phyloP scores from a whole-genome alignment of 2,329 filamentous ascomycete species.

The Blastomyces parvus region DNA sequence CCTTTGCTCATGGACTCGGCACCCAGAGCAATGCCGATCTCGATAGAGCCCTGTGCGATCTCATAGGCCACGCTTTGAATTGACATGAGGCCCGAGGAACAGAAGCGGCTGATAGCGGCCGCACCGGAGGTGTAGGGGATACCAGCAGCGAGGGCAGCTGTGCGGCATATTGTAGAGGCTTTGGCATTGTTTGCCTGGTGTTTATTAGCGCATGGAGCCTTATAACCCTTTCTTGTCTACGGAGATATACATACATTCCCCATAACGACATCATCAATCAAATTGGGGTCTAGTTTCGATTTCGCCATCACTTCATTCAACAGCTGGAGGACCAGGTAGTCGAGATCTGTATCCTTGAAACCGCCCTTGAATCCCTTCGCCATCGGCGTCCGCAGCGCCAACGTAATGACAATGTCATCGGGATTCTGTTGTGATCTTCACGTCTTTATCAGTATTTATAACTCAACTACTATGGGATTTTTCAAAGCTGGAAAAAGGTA shows the following conservation, averaged over 20 bases:
- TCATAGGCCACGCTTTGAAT: slow-evolving; percentile 89
- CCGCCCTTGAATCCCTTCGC: slow-evolving; percentile 84
- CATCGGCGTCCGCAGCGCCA: slow-evolving; percentile 80
- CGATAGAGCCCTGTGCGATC: slow-evolving; percentile 70
- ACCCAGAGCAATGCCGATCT: slow-evolving; percentile 77
- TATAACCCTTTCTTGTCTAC: neutral
- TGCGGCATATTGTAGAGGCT: slow-evolving; percentile 83
- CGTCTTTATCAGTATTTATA: neutral
- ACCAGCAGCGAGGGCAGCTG: slow-evolving; percentile 79
- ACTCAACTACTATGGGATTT: neutral
- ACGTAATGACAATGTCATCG: slow-evolving; percentile 93
- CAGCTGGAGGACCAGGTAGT: slow-evolving; percentile 74
- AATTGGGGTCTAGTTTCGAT: slow-evolving; percentile 65
- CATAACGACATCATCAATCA: slow-evolving; percentile 83
- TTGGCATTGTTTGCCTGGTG: slow-evolving; percentile 65
- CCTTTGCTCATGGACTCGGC: slow-evolving; percentile 78
- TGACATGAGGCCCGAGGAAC: slow-evolving; percentile 90
- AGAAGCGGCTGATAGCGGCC: slow-evolving; percentile 87
- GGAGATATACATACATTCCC: slow-evolving; percentile 61
- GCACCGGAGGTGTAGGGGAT: slow-evolving; percentile 83
- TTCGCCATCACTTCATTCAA: slow-evolving; percentile 65
- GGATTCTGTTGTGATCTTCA: slow-evolving; percentile 78
- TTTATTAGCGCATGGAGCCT: slow-evolving; percentile 3
- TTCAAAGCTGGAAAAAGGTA: neutral
- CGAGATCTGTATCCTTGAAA: slow-evolving; percentile 86